Evolutionary conservation across 768 basidiomycete species (phyloP), one percentile per base, ranked within the genome.

Genomic region (Suillus variegatus): DNA sequence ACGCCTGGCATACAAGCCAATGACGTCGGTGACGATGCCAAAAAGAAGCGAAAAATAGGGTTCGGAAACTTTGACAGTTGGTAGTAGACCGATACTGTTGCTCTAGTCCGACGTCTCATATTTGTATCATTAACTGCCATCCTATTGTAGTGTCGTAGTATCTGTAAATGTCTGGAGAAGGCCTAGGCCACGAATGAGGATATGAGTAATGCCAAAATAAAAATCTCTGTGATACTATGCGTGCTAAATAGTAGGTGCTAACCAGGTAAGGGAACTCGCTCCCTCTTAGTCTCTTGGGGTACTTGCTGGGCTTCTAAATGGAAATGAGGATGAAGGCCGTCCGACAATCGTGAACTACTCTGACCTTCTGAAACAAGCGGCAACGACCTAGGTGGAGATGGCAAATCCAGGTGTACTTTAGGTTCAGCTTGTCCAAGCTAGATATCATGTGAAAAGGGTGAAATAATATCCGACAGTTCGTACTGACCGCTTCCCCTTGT

Each of bases 21-120:
- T 36, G 63, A 66, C 41, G 72, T 68, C 3, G 64, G 54, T 20
- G 84, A 85, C 58, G 86, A 90, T 43, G 77, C 78, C 63, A 91
- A 89, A 75, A 97, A 95, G 83, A 92, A 91, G 78, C 86, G 91
- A 70, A 89, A 86, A 68, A 75, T 89, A 46, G 96, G 95, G 1
- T 98, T 99, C 77, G 95, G 96, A n/a, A 83, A 95, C 73, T 96
- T 96, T 64, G 88, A 89, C 32, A 87, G 85, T 41, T 95, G 93
- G 93, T 95, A 65, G 73, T 61, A 55, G 22, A 32, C 9, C 9
- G 40, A 25, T 40, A 20, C 22, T 58, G 40, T 32, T 60, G 28
- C 10, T 20, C 41, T 60, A 43, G 18, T 43, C 6, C 28, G 14
- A 41, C 28, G 12, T 43, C 25, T 28, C 13, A 41, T 41, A 20